phyloP scores from a whole-genome alignment of 2,329 filamentous ascomycete genomes.

The Penicillium sp. region DNA sequence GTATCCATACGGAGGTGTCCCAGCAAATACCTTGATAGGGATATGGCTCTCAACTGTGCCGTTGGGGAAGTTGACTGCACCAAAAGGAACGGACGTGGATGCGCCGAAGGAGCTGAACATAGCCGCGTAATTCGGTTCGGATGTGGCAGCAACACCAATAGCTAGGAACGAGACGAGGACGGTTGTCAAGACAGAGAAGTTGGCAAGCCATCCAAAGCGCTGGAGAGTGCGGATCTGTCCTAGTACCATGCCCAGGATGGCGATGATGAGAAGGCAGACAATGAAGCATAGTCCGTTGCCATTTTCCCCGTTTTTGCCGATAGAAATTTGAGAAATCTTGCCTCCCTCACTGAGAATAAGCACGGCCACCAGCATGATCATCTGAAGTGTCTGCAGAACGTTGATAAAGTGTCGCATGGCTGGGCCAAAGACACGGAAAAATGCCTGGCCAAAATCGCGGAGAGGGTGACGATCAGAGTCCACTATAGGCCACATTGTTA shows the following conservation, averaged over 20 bases:
- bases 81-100: neutral
- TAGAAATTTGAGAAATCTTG: conserved; percentile 51
- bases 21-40: neutral
- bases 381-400: conserved; percentile 45
- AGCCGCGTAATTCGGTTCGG: neutral
- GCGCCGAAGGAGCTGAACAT: neutral
- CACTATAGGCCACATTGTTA: conserved; percentile 17
- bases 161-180: neutral
- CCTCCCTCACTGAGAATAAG: conserved; percentile 52
- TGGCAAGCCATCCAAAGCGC: conserved; percentile 54
- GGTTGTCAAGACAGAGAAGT: neutral
- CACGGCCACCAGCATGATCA: conserved; percentile 30
- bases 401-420: conserved; percentile 47
- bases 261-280: conserved; percentile 51
- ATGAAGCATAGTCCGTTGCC: conserved; percentile 48
- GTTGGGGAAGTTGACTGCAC: neutral
- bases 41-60: neutral
- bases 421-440: conserved; percentile 46
- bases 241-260: conserved; percentile 48
- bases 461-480: conserved; percentile 47
- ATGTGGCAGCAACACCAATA: neutral
- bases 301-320: conserved; percentile 18
- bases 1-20: neutral
- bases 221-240: conserved; percentile 56
- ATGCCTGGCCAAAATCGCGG: conserved; percentile 46